Evolutionary conservation across 768 basidiomycete species (phyloP), one percentile per base, ranked within the genome.

Genomic region (Boletales sp.): DNA sequence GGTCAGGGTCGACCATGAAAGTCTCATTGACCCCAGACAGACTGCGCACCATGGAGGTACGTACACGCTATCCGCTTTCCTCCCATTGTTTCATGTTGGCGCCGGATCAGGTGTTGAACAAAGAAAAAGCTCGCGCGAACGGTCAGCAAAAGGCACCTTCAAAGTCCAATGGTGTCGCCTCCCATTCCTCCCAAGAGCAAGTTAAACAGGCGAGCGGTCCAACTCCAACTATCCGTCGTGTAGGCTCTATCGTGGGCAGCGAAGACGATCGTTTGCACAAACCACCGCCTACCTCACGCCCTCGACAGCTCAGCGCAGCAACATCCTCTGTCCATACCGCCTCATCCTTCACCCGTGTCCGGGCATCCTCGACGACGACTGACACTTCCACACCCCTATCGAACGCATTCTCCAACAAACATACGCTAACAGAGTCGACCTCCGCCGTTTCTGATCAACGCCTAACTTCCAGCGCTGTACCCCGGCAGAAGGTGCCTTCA

Each of bases 1-100:
- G 82, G 45, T 92, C 90, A 51, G 82, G 86, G 52, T 78, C 87
- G 50, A 97, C 94, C 17, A 89, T 96, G 87, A 96, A 92, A 65
- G 85, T 98, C 59, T 95, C 93, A 37, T 78, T 96, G 55, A 98
- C 94, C 32, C 94, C 94, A 49, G 93, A 96, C 73, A 80, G 94
- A 47, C 75, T 98, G 50, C 88, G 84, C 65, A 90, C 84, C 44
- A 94, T 95, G 82, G 93, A 96, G 79, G 94, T 94, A 71, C 63
- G 81, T 75, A 56, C 60, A 51, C 50, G 46, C 41, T 53, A 44
- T 54, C 57, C 42, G 53, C 46, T 58, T 57, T 30, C 39, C 15
- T 45, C 62, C 55, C 48, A 31, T 50, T 44, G 38, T 57, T 54
- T 41, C 36, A 40, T 46, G 41, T 35, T 52, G 43, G 52, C 44